Base-by-base conservation (phyloP, 495 filamentous ascomycete species). In the Lasiosphaeria ovina region DNA sequence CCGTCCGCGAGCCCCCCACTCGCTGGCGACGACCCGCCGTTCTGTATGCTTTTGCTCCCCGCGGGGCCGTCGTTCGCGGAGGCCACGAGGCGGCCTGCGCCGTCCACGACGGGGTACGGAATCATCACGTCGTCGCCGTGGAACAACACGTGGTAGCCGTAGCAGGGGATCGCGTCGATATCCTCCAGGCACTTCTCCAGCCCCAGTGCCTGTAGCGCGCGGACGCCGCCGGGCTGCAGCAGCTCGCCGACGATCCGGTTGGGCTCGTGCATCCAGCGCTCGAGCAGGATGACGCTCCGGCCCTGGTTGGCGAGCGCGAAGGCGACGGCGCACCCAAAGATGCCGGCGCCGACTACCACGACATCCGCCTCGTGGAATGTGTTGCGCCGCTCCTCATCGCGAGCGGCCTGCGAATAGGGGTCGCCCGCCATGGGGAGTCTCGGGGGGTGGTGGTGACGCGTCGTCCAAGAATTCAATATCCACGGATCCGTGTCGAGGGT, bases 161-260 rank as follows among this genome's bases (percentile, higher is more conserved):
- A 79, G 44, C 90, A 90, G 5, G 78, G 78, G 36, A 97, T 82
- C 1, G 92, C 86, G 68, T 98, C 94, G 66, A 98, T 98, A 14
- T 76, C 89, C 57, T 98, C 93, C 14, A 98, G 78, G 69, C 92
- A 97, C 61, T 90, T 84, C 49, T 72, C 72, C 54, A 98, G 74
- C 6, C 95, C 95, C 55, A 98, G 77, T 64, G 88, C 85, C 67
- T 87, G 81, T 62, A 98, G 79, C 17, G 95, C 92, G 48, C 80
- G 75, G 44, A 96, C 87, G 47, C 94, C 94, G 35, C 94, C 94
- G 4, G 94, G 94, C 72, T 98, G 94, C 69, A 98, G 76, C 60
- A 98, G 76, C 77, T 98, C 94, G 57, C 94, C 94, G 24, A 98
- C 93, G 67, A 98, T 98, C 57, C 94, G 87, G 77, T 98, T 91